Evolutionary conservation across 305 asterid genomes (phyloP), one percentile per base, ranked within the genome.

Genomic region (Nicotiana rustica): DNA sequence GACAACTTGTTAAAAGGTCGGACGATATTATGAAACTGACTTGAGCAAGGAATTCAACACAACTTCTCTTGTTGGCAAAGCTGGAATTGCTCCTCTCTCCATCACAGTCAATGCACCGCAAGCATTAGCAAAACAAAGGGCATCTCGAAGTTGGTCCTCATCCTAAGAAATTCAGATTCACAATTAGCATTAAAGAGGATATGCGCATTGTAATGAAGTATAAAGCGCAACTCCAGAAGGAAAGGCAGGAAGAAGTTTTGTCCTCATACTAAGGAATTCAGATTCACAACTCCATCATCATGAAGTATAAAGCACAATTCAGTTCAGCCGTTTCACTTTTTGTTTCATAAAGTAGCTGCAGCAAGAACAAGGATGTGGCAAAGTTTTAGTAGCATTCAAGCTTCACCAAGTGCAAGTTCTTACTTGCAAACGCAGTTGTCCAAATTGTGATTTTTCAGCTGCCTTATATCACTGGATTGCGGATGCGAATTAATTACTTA

Each of bases 71-170:
- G 93, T 90, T n/a, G 98, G 99, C 94, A 96, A 87, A 82, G 99
- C 97, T 3, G 99, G 99, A 89, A 96, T 94, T 44, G 99, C 98
- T 13, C 98, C 97, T 87, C 99, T 89, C 84, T 94, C 99, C 36
- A 83, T 94, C 86, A 96, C 98, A 33, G 98, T 94, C 85, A 96
- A 86, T 69, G 98, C 98, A n/a, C 99, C 99, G 78, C 98, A 94
- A 31, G 92, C 98, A 84, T 96, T 96, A 10, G 98, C 98, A 80
- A 96, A 96, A 68, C 89, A 86, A 81, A 97, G 92, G 67, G 97
- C 96, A 41, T 95, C 97, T 85, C 91, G 86, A 80, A 97, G 88
- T 47, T 88, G 90, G 17, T 71, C 87, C 90, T 97, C 99, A 44
- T 93, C 91, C 98, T 97, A 89, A 49, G 36, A 79, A 82, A 17